Base-by-base conservation (phyloP, 2,329 filamentous ascomycete genomes). In the Penicillium psychrosexuale region DNA sequence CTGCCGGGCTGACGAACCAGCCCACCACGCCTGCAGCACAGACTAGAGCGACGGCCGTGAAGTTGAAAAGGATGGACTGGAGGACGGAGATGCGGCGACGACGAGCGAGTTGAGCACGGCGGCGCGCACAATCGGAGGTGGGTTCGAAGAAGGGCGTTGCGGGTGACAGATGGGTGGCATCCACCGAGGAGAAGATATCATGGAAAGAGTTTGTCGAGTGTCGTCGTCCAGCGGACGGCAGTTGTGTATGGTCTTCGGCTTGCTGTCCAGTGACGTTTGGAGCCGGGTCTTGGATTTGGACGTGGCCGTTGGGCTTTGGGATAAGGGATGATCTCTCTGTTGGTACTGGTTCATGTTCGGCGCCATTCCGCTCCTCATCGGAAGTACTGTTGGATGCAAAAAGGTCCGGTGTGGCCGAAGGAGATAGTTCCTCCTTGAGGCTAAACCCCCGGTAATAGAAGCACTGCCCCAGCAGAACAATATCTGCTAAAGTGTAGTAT, bases 361-460 rank as follows among this genome's bases (percentile, higher is more conserved):
- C 57, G 24, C 58, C 55, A 3, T 66, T 60, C 8, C 58, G 61
- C 19, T 61, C 58, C 24, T 38, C 51, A 40, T 60, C 59, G 12
- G 56, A 49, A 33, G 53, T 53, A 31, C 51, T 58, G 43, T 57
- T 53, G 15, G 40, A 47, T 22, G 55, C 38, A n/a, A 44, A 40
- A 36, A 60, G 53, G 17, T 60, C 56, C 17, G 51, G 57, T 31
- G 61, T 55, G 4, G 47, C 40, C 13, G 63, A 61, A 12, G 59
- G 27, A 22, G 68, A 65, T 9, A 62, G 53, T 7, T 70, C 64
- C 45, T 75, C 72, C 11, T 61, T 67, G 17, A 77, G 56, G 5
- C 69, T 77, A 50, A 96, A 94, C 3, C 92, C 92, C 49, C 90
- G 86, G 74, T 99, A 99, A 78, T 96, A 97, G 78, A 97, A 96